A percentile compares a stretch with the other conserved stretches of the same genome.
Evolutionary conservation across 345 rosid genomes (phyloP).

Genomic region (Corchorus olitorius): DNA sequence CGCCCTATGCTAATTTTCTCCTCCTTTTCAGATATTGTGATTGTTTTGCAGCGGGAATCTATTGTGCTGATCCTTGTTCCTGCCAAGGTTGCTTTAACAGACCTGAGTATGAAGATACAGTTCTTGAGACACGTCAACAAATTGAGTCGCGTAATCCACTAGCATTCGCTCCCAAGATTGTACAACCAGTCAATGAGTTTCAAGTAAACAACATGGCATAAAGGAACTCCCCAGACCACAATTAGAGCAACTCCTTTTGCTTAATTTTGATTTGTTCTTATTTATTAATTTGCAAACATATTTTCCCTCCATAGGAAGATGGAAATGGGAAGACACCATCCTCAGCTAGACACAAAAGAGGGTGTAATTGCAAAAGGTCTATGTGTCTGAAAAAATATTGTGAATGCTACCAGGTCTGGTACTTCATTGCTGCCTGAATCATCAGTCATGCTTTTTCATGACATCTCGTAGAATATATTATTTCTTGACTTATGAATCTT

Average conservation of each 20-base stretch:
- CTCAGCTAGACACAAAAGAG: constrained; percentile 60
- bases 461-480: constrained; percentile 11
- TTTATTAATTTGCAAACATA: constrained; percentile 16
- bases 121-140: constrained; percentile 53
- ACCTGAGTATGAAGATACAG: constrained; percentile 53
- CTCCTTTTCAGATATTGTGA: constrained; percentile 58
- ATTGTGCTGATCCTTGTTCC: constrained; percentile 56
- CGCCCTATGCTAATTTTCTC: not conserved
- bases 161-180: constrained; percentile 68
- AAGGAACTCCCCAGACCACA: not conserved
- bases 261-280: not conserved
- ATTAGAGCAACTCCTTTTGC: not conserved
- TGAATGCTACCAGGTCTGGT: constrained; percentile 69
- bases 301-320: constrained; percentile 41
- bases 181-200: constrained; percentile 29
- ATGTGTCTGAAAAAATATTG: constrained; percentile 68
- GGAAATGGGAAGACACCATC: constrained; percentile 37
- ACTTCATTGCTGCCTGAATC: constrained; percentile 5
- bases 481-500: constrained; percentile 15
- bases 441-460: not conserved
- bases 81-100: constrained; percentile 62
- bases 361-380: constrained; percentile 74
- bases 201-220: constrained; percentile 32
- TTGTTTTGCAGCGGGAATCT: constrained; percentile 68
- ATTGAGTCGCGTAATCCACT: constrained; percentile 65